phyloP scores from a whole-genome alignment of 2,329 filamentous ascomycete species.

The Diaporthe vexans region DNA sequence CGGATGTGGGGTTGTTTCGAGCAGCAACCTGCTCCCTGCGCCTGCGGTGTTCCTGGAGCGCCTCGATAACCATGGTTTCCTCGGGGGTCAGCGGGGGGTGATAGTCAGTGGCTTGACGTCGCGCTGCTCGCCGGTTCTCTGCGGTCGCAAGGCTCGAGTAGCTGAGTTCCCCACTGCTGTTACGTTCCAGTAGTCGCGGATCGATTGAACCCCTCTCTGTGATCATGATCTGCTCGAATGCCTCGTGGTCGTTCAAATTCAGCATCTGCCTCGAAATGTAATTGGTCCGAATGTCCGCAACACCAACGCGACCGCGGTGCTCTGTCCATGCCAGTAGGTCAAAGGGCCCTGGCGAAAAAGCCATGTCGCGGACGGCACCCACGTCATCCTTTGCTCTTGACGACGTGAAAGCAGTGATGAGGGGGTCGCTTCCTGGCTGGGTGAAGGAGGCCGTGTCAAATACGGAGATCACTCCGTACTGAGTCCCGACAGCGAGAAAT shows the following conservation, averaged over 20 bases:
- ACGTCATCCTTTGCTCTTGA: conserved; percentile 78
- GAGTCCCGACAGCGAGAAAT: conserved; percentile 82
- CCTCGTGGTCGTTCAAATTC: conserved; percentile 70
- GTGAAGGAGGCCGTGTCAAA: conserved; percentile 71
- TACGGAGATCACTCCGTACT: conserved; percentile 84
- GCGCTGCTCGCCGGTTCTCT: conserved; percentile 49
- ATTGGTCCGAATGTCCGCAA: conserved; percentile 79
- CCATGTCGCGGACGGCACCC: conserved; percentile 91
- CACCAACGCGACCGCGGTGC: conserved; percentile 81
- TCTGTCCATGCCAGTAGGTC: conserved; percentile 96
- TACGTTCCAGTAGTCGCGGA: conserved; percentile 63
- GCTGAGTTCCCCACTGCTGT: conserved; percentile 57
- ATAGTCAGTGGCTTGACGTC: conserved; percentile 56
- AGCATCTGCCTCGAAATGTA: conserved; percentile 79
- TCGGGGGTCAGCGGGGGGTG: conserved; percentile 67
- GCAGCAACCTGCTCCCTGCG: conserved; percentile 59
- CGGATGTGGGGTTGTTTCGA: conserved; percentile 24
- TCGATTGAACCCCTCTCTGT: conserved; percentile 69
- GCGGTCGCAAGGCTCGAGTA: conserved; percentile 46
- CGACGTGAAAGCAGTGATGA: conserved; percentile 83
- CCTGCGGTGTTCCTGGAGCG: conserved; percentile 67
- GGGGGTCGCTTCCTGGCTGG: conserved; percentile 65
- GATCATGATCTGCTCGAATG: conserved; percentile 69
- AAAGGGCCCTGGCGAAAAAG: conserved; percentile 90
- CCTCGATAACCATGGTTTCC: conserved; percentile 70